Percentiles rank a stretch among this genome's conserved stretches.
Evolutionary conservation across 257 asterid species (phyloP).

Genomic region (Ilex aquifolium): DNA sequence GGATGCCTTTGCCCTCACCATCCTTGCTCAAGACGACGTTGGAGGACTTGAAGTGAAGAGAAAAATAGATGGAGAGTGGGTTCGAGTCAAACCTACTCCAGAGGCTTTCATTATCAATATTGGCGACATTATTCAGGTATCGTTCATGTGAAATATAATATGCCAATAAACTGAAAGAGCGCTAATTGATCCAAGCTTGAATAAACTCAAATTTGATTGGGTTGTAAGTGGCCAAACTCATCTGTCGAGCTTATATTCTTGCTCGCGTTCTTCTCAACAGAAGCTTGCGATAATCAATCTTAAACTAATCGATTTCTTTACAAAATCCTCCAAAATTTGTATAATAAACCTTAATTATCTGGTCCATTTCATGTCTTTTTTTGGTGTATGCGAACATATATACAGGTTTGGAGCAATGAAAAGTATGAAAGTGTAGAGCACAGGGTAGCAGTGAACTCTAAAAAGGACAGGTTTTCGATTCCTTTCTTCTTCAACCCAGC

Average conservation of each 20-base stretch:
- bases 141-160: too few species aligned
- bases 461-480: slow-evolving; percentile 41
- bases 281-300: neutral
- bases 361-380: slow-evolving; percentile 1
- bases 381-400: neutral
- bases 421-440: slow-evolving; percentile 24
- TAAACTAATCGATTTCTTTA: slow-evolving; percentile 17
- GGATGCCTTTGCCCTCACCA: slow-evolving; percentile 37
- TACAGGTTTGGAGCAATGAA: too few species aligned
- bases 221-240: slow-evolving; percentile 6
- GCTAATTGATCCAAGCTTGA: too few species aligned
- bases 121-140: slow-evolving; percentile 68
- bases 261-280: neutral
- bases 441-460: slow-evolving; percentile 49
- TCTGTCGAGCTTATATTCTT: slow-evolving; percentile 17
- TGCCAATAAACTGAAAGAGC: too few species aligned
- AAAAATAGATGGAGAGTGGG: slow-evolving; percentile 72
- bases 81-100: slow-evolving; percentile 57
- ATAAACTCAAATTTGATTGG: too few species aligned
- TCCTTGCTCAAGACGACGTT: too few species aligned
- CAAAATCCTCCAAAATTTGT: neutral
- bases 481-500: slow-evolving; percentile 47
- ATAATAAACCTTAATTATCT: neutral
- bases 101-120: slow-evolving; percentile 59
- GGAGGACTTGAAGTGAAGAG: slow-evolving; percentile 49